Percentiles rank a stretch among this genome's conserved stretches.
These are phyloP conservation scores for Phytopythium kandeliae DNA, from an alignment of 352 stramenopile genomes.

Conservation along the genomic window DNA sequence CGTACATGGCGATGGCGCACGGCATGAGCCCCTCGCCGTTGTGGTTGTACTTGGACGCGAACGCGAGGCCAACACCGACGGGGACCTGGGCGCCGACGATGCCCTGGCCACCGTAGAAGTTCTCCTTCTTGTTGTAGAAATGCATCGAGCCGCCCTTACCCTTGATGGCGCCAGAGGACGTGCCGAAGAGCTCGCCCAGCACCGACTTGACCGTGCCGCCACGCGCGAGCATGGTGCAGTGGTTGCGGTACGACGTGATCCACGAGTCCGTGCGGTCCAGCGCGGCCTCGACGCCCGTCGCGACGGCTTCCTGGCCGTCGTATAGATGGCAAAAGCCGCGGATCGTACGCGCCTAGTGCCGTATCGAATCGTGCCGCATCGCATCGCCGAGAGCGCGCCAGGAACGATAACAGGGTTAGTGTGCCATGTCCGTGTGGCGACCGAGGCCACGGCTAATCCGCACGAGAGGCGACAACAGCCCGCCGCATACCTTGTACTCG, in stretches of 20 bases:
- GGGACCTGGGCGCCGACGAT: constrained; percentile 99
- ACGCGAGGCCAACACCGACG: constrained; percentile 96
- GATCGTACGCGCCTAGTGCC: constrained; percentile 85
- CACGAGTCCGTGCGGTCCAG: constrained; percentile 95
- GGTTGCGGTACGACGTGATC: constrained; percentile 99
- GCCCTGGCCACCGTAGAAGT: constrained; percentile 98
- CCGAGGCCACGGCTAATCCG: no score
- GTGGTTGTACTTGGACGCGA: constrained; percentile 99
- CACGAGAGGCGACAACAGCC: no score
- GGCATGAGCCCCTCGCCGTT: constrained; percentile 86
- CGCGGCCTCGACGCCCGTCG: constrained; percentile 95
- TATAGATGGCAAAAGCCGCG: constrained; percentile 99
- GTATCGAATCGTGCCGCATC: background rate
- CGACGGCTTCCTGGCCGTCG: constrained; percentile 99
- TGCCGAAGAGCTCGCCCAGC: constrained; percentile 97
- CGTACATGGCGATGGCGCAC: constrained; percentile 97
- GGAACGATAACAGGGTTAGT: background rate
- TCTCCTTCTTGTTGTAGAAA: constrained; percentile 98
- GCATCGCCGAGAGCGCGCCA: no score
- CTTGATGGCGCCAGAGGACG: constrained; percentile 80
- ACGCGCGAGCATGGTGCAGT: constrained; percentile 96
- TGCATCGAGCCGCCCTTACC: constrained; percentile 99
- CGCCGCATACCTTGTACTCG: constrained; percentile 95
- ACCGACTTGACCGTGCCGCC: constrained; percentile 92
- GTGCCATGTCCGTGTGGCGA: background rate